These are phyloP conservation scores for Zangia roseola DNA, from an alignment of 768 basidiomycete species.

Conservation along the genomic window DNA sequence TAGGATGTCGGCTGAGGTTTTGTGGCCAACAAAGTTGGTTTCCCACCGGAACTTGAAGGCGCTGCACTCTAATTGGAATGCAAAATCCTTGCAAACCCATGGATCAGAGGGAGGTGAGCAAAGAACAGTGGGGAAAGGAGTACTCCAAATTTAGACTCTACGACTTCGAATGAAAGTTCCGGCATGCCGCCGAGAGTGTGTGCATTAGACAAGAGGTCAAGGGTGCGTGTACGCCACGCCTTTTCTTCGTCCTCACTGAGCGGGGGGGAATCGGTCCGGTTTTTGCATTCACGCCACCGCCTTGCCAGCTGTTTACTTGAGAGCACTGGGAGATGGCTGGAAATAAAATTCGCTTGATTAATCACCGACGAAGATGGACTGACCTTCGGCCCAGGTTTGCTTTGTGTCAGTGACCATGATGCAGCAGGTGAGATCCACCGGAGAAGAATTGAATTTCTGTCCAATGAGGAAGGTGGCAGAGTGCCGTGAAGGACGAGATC, in stretches of 20 bases:
- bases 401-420: slow-evolving; percentile 74
- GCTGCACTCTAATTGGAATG: slow-evolving; percentile 57
- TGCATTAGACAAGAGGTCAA: slow-evolving; percentile 53
- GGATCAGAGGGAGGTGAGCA: slow-evolving; percentile 11
- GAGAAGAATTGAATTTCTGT: slow-evolving; percentile 65
- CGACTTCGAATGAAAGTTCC: slow-evolving; percentile 58
- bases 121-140: slow-evolving; percentile 4
- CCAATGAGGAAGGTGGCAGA: slow-evolving; percentile 6
- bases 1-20: slow-evolving; percentile 65
- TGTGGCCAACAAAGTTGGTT: slow-evolving; percentile 60
- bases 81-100: slow-evolving; percentile 53
- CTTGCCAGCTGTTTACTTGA: slow-evolving; percentile 59
- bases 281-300: slow-evolving; percentile 67
- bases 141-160: slow-evolving; percentile 61
- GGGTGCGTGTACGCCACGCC: slow-evolving; percentile 54
- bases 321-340: slow-evolving; percentile 40
- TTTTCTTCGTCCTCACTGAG: slow-evolving; percentile 49
- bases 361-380: slow-evolving; percentile 18
- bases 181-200: slow-evolving; percentile 64
- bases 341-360: slow-evolving; percentile 18
- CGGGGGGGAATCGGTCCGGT: slow-evolving; percentile 27
- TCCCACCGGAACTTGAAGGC: slow-evolving; percentile 82
- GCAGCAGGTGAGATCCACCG: slow-evolving; percentile 55
- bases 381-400: slow-evolving; percentile 75
- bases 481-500: slow-evolving; percentile 1